Conservation (phyloP, 805 yeast species). For the Nakazawaea pomicola region DNA sequence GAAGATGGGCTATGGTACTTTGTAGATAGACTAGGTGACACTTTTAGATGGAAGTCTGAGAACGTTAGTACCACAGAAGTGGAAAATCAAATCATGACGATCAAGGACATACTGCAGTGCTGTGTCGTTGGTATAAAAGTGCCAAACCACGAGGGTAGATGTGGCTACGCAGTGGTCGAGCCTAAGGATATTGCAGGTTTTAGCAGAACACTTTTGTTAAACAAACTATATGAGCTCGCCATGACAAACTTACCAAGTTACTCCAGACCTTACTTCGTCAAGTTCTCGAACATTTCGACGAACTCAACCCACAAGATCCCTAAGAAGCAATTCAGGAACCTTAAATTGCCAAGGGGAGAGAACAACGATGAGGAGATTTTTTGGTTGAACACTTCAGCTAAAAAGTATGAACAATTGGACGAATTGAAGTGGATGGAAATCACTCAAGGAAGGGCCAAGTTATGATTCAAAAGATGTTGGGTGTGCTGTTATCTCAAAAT, state of each 20-base stretch:
- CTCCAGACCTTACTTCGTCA: slow-evolving; percentile 80
- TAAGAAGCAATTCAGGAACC: slow-evolving; percentile 63
- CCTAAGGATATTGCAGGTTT: slow-evolving; percentile 29
- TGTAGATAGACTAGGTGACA: slow-evolving; percentile 91
- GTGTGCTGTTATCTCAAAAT: no score
- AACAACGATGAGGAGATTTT: slow-evolving; percentile 56
- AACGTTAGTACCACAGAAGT: slow-evolving; percentile 93
- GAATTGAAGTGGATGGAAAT: slow-evolving; percentile 47
- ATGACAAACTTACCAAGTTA: slow-evolving; percentile 62
- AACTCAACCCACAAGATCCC: slow-evolving; percentile 82
- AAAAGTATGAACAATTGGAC: slow-evolving; percentile 53
- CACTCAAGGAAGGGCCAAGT: slow-evolving; percentile 18
- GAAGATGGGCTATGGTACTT: slow-evolving; percentile 68
- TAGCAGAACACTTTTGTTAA: slow-evolving; percentile 28
- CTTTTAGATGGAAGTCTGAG: slow-evolving; percentile 95
- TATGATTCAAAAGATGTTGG: no score
- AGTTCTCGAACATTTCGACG: slow-evolving; percentile 59
- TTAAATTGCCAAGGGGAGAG: slow-evolving; percentile 63
- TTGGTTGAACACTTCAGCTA: slow-evolving; percentile 50
- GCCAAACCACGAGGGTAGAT: slow-evolving; percentile 89
- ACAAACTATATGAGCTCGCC: slow-evolving; percentile 31
- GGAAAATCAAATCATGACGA: slow-evolving; percentile 61
- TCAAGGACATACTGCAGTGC: slow-evolving; percentile 49
- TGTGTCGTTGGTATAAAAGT: slow-evolving; percentile 87
- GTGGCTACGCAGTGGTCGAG: slow-evolving; percentile 82